phyloP scores from a whole-genome alignment of 2,329 filamentous ascomycete genomes.

The Calonectria pseudoturangicola region DNA sequence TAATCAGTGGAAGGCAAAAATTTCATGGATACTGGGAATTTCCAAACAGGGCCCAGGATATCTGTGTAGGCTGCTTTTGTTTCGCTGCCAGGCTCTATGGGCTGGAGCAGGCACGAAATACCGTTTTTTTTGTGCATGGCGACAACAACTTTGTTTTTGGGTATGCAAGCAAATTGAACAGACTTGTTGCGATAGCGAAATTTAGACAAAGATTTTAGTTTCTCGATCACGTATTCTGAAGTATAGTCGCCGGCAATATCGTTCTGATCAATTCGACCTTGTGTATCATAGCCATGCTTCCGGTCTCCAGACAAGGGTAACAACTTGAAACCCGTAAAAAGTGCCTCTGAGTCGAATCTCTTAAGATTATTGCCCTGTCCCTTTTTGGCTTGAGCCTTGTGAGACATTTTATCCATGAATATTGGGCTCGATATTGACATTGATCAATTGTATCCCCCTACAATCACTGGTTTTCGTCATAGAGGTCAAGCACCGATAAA shows the following conservation, averaged over 20 bases:
- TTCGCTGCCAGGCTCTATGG: not conserved
- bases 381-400: not conserved
- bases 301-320: too few species aligned
- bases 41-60: not conserved
- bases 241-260: too few species aligned
- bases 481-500: not conserved
- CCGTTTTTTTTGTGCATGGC: not conserved
- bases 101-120: not conserved
- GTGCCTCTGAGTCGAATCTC: too few species aligned
- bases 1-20: too few species aligned
- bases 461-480: not conserved
- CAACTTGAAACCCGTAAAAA: too few species aligned
- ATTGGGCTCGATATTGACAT: not conserved
- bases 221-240: too few species aligned
- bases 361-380: not conserved
- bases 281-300: too few species aligned
- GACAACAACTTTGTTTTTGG: not conserved
- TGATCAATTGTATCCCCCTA: too few species aligned
- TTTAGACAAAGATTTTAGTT: not conserved
- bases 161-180: not conserved
- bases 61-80: not conserved
- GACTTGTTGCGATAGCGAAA: not conserved
- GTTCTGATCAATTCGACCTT: too few species aligned
- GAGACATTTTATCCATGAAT: not conserved
- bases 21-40: too few species aligned